Percentiles rank a stretch among this genome's conserved stretches.
phyloP scores from a whole-genome alignment of 352 stramenopile species.

The Lagenidium giganteum region DNA sequence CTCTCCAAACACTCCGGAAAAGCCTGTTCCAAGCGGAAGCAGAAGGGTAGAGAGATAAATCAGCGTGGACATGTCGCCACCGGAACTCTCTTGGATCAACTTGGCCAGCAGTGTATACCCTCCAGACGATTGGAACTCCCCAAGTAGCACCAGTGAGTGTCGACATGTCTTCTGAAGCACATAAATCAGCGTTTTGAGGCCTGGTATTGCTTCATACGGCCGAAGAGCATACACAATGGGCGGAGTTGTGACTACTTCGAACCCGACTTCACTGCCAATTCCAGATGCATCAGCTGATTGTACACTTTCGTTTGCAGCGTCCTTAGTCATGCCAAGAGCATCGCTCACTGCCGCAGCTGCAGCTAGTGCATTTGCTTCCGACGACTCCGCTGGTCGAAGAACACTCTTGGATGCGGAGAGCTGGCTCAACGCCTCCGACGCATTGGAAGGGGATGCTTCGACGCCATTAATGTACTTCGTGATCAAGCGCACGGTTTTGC shows the following conservation, averaged over 20 bases:
- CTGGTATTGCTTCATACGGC: constrained; percentile 31
- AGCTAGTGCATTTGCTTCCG: constrained; percentile 7
- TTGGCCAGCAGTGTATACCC: constrained; percentile 35
- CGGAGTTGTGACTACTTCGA: neutral
- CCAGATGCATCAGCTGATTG: neutral
- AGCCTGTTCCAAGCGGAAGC: constrained; percentile 34
- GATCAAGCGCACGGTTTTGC: constrained; percentile 30
- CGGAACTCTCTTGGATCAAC: constrained; percentile 25
- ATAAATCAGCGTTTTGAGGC: constrained; percentile 35
- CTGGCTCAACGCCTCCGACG: constrained; percentile 14
- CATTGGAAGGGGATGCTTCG: constrained; percentile 23
- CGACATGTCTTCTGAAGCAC: constrained; percentile 38
- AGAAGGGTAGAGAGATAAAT: constrained; percentile 35
- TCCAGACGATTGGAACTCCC: constrained; percentile 43
- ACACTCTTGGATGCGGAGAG: too few relatives aligned
- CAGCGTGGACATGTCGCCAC: constrained; percentile 28
- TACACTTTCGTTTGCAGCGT: constrained; percentile 1
- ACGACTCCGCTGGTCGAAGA: too few relatives aligned
- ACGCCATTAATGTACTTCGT: constrained; percentile 21
- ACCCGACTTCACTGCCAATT: neutral
- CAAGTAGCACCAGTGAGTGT: constrained; percentile 33
- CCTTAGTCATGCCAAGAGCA: constrained; percentile 49
- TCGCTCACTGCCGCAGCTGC: constrained; percentile 41
- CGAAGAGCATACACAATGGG: too few relatives aligned
- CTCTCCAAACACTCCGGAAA: constrained; percentile 13